These are phyloP conservation scores for Begonia loranthoides DNA, from an alignment of 306 rosid species.

Conservation along the genomic window DNA sequence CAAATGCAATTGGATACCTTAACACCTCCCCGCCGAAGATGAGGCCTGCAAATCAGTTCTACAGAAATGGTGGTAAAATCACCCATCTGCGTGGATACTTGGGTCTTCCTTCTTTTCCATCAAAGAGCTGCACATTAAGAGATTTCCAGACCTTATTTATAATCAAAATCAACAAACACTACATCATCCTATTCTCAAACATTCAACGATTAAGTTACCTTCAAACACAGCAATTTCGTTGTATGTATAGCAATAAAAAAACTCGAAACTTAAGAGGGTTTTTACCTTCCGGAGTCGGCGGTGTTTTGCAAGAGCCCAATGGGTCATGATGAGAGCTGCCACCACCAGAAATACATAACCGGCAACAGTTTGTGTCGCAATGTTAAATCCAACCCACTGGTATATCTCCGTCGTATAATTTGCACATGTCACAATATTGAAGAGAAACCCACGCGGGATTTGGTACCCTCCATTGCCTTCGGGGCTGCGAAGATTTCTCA, in stretches of 20 bases:
- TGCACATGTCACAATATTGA: constrained; percentile 91
- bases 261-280: not conserved
- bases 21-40: too few relatives aligned
- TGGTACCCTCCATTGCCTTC: constrained; percentile 86
- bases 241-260: not conserved
- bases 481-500: constrained; percentile 72
- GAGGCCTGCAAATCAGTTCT: too few relatives aligned
- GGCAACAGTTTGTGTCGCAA: constrained; percentile 89
- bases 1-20: too few relatives aligned
- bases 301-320: constrained; percentile 96
- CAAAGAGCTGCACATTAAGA: constrained; percentile 56
- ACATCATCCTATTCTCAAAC: not conserved
- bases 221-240: not conserved
- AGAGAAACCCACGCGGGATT: constrained; percentile 81
- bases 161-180: not conserved
- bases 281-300: constrained; percentile 85
- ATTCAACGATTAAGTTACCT: not conserved
- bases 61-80: too few relatives aligned
- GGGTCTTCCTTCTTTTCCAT: constrained; percentile 72
- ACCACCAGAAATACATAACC: constrained; percentile 65
- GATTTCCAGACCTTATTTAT: too few relatives aligned
- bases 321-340: constrained; percentile 78
- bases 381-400: constrained; percentile 97
- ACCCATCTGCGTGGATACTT: too few relatives aligned
- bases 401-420: constrained; percentile 95